Evolutionary conservation across 805 yeast genomes (phyloP).

Genomic region (Candida nitratophila): DNA sequence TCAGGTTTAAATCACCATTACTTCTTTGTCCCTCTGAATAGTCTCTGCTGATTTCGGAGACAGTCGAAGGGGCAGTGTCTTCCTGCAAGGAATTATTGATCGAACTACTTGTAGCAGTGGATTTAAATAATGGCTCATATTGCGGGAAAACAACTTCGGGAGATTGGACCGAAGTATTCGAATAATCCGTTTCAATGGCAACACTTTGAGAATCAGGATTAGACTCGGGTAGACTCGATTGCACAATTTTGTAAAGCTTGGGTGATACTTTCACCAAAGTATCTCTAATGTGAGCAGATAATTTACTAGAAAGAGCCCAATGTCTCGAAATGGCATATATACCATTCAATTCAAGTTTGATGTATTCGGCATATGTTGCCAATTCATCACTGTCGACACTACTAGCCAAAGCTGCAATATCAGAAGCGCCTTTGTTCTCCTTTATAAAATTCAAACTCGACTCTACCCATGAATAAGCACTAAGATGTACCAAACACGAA

Average conservation of each 20-base stretch:
- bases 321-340: slow-evolving; percentile 43
- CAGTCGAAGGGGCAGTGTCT: neutral
- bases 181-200: neutral
- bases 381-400: slow-evolving; percentile 29
- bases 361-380: slow-evolving; percentile 38
- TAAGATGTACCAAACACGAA: slow-evolving; percentile 43
- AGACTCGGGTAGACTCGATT: slow-evolving; percentile 22
- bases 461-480: slow-evolving; percentile 48
- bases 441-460: slow-evolving; percentile 22
- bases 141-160: neutral
- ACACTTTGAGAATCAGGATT: neutral
- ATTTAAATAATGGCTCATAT: neutral
- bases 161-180: neutral
- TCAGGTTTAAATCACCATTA: neutral
- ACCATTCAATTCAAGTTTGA: slow-evolving; percentile 42
- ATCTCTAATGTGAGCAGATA: slow-evolving; percentile 40
- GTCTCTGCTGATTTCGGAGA: neutral
- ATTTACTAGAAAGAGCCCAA: slow-evolving; percentile 42
- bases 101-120: neutral
- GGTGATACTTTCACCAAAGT: slow-evolving; percentile 37
- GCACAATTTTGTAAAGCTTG: slow-evolving; percentile 29
- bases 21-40: slow-evolving; percentile 1
- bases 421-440: slow-evolving; percentile 4
- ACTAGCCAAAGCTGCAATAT: slow-evolving; percentile 14
- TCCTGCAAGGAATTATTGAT: too few relatives aligned